Evolutionary conservation across 768 basidiomycete species (phyloP).

Genomic region (Grammothele lineata): DNA sequence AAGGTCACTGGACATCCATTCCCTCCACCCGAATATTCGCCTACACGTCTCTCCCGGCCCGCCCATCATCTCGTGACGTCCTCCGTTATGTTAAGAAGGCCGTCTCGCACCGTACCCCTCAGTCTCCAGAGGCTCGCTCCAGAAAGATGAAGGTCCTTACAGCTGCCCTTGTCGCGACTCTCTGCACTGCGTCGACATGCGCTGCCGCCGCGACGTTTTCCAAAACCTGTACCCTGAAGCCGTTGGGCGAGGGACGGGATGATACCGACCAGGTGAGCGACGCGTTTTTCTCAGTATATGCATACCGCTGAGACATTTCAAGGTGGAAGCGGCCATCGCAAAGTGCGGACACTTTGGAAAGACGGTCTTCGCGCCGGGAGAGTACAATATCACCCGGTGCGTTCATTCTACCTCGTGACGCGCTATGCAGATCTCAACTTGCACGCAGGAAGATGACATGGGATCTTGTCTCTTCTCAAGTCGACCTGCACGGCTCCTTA

Average conservation of each 20-base stretch:
- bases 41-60: not conserved
- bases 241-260: slow-evolving; percentile 21
- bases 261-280: slow-evolving; percentile 23
- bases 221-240: slow-evolving; percentile 16
- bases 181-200: not conserved
- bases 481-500: slow-evolving; percentile 41
- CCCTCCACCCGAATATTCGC: not conserved
- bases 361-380: slow-evolving; percentile 40
- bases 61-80: not conserved
- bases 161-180: no score
- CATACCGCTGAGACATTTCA: not conserved
- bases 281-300: not conserved
- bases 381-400: slow-evolving; percentile 51
- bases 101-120: not conserved
- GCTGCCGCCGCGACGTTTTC: not conserved
- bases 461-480: slow-evolving; percentile 40
- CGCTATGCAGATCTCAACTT: no score
- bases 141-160: no score
- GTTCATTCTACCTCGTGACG: no score
- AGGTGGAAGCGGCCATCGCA: slow-evolving; percentile 48
- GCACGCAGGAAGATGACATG: slow-evolving; percentile 51
- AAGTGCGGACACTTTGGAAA: slow-evolving; percentile 45
- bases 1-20: not conserved
- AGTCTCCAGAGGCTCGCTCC: no score
- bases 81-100: slow-evolving; percentile 7